A percentile compares a stretch with the other conserved stretches of the same genome.
Evolutionary conservation across 331 rosid genomes (phyloP).

Genomic region (Pyrus hybrid): DNA sequence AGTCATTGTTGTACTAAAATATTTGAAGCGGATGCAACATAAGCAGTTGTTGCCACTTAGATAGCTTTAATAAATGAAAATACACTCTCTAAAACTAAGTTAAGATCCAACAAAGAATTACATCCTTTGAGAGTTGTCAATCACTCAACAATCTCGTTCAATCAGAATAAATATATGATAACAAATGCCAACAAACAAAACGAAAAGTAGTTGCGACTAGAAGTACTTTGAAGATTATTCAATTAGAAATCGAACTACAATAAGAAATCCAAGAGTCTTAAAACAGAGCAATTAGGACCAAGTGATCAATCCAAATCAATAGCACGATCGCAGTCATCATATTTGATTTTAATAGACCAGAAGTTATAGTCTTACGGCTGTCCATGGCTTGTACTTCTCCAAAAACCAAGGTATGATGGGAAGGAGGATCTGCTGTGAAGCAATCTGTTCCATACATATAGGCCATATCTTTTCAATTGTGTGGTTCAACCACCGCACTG

Average conservation of each 20-base stretch:
- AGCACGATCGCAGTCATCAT: not conserved
- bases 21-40: not conserved
- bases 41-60: not conserved
- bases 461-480: constrained; percentile 96
- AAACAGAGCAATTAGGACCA: not conserved
- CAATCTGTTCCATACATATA: constrained; percentile 83
- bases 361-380: constrained; percentile 59
- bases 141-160: not conserved
- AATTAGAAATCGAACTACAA: not conserved
- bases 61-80: not conserved
- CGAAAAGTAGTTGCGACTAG: too few relatives aligned
- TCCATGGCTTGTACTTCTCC: constrained; percentile 99
- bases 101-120: not conserved
- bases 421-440: constrained; percentile 76
- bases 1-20: not conserved
- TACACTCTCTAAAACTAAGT: not conserved
- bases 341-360: not conserved
- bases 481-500: constrained; percentile 92
- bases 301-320: constrained; percentile 3
- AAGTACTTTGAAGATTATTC: too few relatives aligned
- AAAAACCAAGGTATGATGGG: constrained; percentile 97
- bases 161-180: not conserved
- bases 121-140: not conserved
- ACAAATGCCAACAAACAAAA: too few relatives aligned
- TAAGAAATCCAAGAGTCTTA: not conserved